Evolutionary conservation across 805 yeast genomes (phyloP).

Genomic region (Candida vartiovaarae): DNA sequence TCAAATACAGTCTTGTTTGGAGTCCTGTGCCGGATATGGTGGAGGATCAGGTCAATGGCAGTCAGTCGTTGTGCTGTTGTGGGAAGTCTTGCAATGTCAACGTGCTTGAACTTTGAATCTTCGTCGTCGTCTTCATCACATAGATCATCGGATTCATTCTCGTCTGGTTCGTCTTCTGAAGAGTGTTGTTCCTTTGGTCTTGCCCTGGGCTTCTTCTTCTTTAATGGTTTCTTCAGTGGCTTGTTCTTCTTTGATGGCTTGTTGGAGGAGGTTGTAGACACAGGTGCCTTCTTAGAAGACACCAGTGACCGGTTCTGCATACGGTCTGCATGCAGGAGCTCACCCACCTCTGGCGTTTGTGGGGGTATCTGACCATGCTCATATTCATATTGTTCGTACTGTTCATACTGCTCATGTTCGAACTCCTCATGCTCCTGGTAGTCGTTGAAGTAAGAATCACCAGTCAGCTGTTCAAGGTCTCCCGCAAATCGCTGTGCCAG

Average conservation of each 20-base stretch:
- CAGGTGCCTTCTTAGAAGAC: slow-evolving; percentile 7
- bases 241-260: too few relatives aligned
- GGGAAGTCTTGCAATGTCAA: slow-evolving; percentile 22
- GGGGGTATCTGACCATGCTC: background rate
- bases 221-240: background rate
- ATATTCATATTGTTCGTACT: background rate
- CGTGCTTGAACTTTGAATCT: background rate
- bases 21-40: slow-evolving; percentile 3
- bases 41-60: slow-evolving; percentile 14
- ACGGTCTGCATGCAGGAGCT: background rate
- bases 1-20: slow-evolving; percentile 5
- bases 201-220: background rate
- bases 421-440: background rate
- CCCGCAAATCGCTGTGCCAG: background rate
- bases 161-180: slow-evolving; percentile 4
- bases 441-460: background rate
- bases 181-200: background rate
- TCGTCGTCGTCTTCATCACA: background rate
- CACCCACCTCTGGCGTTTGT: background rate
- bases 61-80: slow-evolving; percentile 15
- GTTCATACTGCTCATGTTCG: background rate
- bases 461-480: background rate
- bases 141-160: slow-evolving; percentile 2
- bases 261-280: too few relatives aligned
- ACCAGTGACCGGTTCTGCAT: slow-evolving; percentile 8